Evolutionary conservation across 2,329 filamentous ascomycete species (phyloP).

Genomic region (Alternaria angustiovoidea): DNA sequence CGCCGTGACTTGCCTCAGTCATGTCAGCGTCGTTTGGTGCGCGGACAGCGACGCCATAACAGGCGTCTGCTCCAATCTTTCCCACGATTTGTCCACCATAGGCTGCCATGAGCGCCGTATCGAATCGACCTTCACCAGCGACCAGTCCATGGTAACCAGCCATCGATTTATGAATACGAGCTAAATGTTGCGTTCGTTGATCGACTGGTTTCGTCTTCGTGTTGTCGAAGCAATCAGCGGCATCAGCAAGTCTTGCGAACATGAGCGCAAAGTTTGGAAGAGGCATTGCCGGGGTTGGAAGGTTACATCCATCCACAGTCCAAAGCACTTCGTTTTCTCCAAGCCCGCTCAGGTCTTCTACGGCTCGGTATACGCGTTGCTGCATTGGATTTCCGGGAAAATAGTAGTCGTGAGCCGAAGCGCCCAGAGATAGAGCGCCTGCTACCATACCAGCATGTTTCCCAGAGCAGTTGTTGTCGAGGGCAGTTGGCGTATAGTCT

Average conservation of each 20-base stretch:
- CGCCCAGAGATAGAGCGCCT: conserved; percentile 51
- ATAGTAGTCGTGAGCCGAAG: conserved; percentile 1
- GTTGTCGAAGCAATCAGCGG: background rate
- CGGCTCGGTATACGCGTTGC: conserved; percentile 45
- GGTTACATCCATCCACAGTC: conserved; percentile 4
- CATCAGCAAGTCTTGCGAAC: conserved; percentile 3
- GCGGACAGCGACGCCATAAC: conserved; percentile 56
- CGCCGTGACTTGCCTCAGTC: background rate
- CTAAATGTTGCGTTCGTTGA: background rate
- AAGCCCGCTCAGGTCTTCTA: conserved; percentile 33
- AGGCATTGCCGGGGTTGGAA: background rate
- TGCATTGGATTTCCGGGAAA: conserved; percentile 34
- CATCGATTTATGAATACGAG: conserved; percentile 48
- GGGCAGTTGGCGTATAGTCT: conserved; percentile 49
- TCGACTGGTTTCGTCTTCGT: background rate
- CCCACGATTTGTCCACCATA: conserved; percentile 54
- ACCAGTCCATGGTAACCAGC: conserved; percentile 54
- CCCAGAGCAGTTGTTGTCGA: conserved; percentile 59
- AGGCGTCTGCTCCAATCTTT: conserved; percentile 61
- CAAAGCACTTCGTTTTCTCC: background rate
- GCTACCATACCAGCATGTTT: conserved; percentile 61
- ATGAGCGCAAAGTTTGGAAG: conserved; percentile 1
- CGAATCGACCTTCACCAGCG: conserved; percentile 58
- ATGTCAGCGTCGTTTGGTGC: conserved; percentile 31
- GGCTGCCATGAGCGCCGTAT: conserved; percentile 54